phyloP scores from a whole-genome alignment of 108 stramenopile species.

The Pseudonitzschia pungens region DNA sequence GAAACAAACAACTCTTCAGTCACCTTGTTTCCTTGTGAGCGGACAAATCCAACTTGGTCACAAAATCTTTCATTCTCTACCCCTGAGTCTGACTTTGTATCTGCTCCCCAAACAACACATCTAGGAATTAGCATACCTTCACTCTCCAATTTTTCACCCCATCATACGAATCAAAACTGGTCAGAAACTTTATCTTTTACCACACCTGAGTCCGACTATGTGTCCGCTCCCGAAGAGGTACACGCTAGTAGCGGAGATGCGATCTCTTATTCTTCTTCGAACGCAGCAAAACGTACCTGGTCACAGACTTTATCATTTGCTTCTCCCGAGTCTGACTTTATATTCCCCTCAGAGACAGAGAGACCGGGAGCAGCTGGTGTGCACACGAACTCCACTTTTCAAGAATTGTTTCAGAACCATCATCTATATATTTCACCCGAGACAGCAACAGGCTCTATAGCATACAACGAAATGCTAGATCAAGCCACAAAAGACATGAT shows the following conservation, averaged over 20 bases:
- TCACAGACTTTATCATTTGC: constrained; percentile 15
- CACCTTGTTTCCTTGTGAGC: background rate
- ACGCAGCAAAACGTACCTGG: background rate
- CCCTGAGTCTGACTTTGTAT: constrained; percentile 26
- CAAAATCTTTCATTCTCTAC: constrained; percentile 11
- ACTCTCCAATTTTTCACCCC: background rate
- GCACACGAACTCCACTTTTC: background rate
- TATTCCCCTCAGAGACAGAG: background rate
- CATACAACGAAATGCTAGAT: constrained; percentile 9
- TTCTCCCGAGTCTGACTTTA: constrained; percentile 32
- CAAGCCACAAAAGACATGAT: constrained; percentile 8
- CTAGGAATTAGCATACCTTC: constrained; percentile 6
- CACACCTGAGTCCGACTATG: constrained; percentile 25
- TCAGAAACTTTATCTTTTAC: constrained; percentile 16
- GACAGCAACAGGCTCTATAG: constrained; percentile 15
- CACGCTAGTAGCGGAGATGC: background rate
- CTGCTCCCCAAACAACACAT: background rate
- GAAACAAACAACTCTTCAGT: background rate
- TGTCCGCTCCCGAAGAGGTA: background rate
- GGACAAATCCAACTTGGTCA: constrained; percentile 13
- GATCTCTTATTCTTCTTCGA: background rate
- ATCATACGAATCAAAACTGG: background rate
- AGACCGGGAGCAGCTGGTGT: background rate
- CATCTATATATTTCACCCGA: constrained; percentile 19
- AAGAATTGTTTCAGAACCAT: constrained; percentile 15